These are phyloP conservation scores for Aphanocladium album DNA, from an alignment of 2,329 filamentous ascomycete species.

Conservation along the genomic window DNA sequence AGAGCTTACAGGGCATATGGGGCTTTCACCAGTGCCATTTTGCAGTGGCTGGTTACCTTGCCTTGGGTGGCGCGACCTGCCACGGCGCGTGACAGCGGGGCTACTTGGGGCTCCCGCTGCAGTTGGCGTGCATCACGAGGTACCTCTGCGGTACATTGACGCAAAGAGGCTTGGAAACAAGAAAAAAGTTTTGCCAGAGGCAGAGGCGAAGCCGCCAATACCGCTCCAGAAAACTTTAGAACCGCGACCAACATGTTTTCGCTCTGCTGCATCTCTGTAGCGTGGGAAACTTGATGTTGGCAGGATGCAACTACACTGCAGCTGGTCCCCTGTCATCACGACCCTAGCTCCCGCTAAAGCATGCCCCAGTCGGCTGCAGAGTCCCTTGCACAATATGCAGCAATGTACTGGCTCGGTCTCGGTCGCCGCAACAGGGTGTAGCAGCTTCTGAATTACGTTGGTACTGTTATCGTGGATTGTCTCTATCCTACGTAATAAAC, in stretches of 20 bases:
- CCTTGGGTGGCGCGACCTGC: constrained; percentile 3
- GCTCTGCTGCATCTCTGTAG: not conserved
- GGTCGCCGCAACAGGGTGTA: not conserved
- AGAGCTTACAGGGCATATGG: not conserved
- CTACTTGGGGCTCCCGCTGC: not conserved
- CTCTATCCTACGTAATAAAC: not conserved
- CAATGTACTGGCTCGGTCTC: not conserved
- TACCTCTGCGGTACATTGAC: not conserved
- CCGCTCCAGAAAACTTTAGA: not conserved
- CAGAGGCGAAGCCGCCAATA: not conserved
- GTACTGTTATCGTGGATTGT: not conserved
- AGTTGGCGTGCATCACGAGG: not conserved
- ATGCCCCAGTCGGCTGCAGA: not conserved
- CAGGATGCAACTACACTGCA: not conserved
- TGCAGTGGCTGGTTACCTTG: too few relatives aligned
- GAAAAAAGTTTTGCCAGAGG: not conserved
- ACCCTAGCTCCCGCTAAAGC: not conserved
- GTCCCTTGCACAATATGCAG: not conserved
- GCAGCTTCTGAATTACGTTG: not conserved
- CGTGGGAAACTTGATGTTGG: not conserved
- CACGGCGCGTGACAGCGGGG: constrained; percentile 12
- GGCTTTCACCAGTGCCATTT: not conserved
- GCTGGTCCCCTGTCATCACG: not conserved
- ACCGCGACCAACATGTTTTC: not conserved
- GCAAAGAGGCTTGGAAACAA: not conserved